Conservation (phyloP, 805 yeast genomes). For the Candida boleticola region DNA sequence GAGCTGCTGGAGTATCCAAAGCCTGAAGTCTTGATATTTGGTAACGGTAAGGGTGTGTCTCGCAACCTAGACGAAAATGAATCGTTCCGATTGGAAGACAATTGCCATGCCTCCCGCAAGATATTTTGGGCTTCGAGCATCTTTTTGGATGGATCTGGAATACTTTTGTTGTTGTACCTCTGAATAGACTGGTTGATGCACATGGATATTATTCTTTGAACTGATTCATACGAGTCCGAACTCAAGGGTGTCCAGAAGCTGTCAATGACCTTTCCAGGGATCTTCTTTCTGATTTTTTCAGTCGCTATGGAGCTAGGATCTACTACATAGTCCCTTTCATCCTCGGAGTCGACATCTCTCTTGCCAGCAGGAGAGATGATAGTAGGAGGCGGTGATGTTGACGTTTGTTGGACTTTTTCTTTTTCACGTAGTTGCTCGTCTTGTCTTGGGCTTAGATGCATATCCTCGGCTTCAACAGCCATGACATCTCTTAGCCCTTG, state of each 20-base stretch:
- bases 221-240: slow-evolving; percentile 10
- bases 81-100: slow-evolving; percentile 11
- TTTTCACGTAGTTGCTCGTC: too few species aligned
- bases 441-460: too few species aligned
- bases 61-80: slow-evolving; percentile 25
- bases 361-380: too few species aligned
- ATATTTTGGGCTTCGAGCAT: slow-evolving; percentile 21
- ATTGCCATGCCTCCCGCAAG: slow-evolving; percentile 23
- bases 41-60: slow-evolving; percentile 25
- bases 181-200: slow-evolving; percentile 26
- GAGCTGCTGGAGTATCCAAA: slow-evolving; percentile 6
- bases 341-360: background rate
- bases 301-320: background rate
- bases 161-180: slow-evolving; percentile 12
- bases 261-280: slow-evolving; percentile 26
- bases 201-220: slow-evolving; percentile 24
- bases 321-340: background rate
- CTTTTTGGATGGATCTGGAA: slow-evolving; percentile 11
- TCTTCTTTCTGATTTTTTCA: slow-evolving; percentile 9
- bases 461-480: too few species aligned
- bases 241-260: slow-evolving; percentile 30
- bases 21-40: slow-evolving; percentile 4
- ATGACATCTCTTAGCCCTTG: too few species aligned
- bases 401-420: too few species aligned
- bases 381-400: too few species aligned